Evolutionary conservation across 2,329 filamentous ascomycete genomes (phyloP).

Genomic region (Trichoderma sp.): DNA sequence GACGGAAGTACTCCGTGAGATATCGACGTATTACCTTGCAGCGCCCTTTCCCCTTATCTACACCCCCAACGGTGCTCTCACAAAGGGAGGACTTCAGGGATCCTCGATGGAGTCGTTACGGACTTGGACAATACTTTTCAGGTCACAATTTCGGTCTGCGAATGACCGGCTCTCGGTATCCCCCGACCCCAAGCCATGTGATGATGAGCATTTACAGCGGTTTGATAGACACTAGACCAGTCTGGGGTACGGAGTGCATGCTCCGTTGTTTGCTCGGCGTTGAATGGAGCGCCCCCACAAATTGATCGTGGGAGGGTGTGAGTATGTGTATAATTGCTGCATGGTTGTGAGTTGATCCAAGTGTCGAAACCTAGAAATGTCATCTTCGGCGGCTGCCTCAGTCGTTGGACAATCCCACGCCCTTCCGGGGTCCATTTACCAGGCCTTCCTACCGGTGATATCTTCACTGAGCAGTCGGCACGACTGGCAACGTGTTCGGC

Average conservation of each 20-base stretch:
- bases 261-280: background rate
- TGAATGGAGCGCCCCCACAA: constrained; percentile 6
- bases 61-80: background rate
- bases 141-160: constrained; percentile 1
- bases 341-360: background rate
- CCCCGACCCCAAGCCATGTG: background rate
- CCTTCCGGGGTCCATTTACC: background rate
- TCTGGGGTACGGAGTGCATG: background rate
- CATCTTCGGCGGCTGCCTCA: background rate
- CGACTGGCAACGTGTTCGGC: background rate
- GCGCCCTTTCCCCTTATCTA: background rate
- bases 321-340: constrained; percentile 18
- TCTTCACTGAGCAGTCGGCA: background rate
- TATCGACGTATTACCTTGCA: background rate
- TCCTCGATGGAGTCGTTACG: background rate
- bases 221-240: background rate
- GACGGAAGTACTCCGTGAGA: background rate
- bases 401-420: background rate
- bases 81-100: background rate
- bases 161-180: constrained; percentile 1
- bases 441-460: background rate
- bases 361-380: background rate
- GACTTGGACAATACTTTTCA: background rate
- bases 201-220: background rate
- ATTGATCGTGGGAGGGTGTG: constrained; percentile 4